Base-by-base conservation (phyloP, 371 early-diverging fungal genomes). In the Cokeromyces recurvatus region DNA sequence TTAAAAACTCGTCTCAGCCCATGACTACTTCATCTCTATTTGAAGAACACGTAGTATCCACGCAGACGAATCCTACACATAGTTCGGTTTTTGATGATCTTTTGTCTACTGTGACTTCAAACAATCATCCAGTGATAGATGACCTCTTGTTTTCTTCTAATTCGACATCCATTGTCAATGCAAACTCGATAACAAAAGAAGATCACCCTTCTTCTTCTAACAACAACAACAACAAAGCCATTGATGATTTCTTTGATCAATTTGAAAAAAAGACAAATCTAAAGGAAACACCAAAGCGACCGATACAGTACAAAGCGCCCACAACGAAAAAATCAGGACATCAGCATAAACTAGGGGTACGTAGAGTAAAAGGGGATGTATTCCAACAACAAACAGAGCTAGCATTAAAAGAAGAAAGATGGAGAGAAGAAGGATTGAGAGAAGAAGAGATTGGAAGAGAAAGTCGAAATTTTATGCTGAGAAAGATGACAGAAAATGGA, bases 321-420 rank as follows among this genome's bases (percentile, higher is more conserved):
- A 20, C 49, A 48, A 16, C 50, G 34, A 8, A 46, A 43, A 34
- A 38, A 22, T 2, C 17, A 22, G n/a, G n/a, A n/a, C n/a, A n/a
- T 3, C 53, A 43, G 24, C 11, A 19, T 5, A 53, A 53, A 36
- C 11, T 53, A 12, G 59, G 59, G 4, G 59, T 43, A n/a, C 53
- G 53, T 19, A 59, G 49, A 41, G 59, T 59, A 12, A 32, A 59
- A 20, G 35, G 32, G 16, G 48, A 42, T 34, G 46, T 59, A 7
- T 59, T 59, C 38, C 48, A 53, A 17, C 59, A 59, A 20, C 59
- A 59, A 31, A 34, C 44, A 14, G 38, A 38, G 7, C 32, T 43
- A 11, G 59, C 59, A 12, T 15, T 29, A 21, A 15, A 29, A 31
- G 58, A 58, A 16, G 53, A 52, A 16, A 43, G 43, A 38, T 43